Evolutionary conservation across 2,329 filamentous ascomycete genomes (phyloP), one percentile per base, ranked within the genome.

Genomic region (Neocucurbitaria cava): DNA sequence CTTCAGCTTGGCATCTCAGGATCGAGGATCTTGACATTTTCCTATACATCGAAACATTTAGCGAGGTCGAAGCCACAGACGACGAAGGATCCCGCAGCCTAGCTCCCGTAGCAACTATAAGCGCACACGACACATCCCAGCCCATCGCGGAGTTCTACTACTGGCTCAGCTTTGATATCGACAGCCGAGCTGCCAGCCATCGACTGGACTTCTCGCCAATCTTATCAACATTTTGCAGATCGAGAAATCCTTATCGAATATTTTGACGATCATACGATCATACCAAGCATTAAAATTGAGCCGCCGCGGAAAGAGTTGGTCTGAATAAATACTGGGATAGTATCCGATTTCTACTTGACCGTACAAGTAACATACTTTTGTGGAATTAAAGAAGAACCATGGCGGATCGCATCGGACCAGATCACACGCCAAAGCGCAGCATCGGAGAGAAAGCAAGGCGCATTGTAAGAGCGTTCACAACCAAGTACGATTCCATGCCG

Each of bases 381-480:
- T 23, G 20, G 10, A 11, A 31, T 10, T 39, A 18, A 21, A 31
- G 49, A 51, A 40, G 24, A 28, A 49, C 35, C 36, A 65, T 64
- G 62, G 56, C 71, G 45, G 79, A 83, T 66, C 74, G 66, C 45
- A 83, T 83, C 59, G 76, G 75, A 10, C 77, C 79, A 6, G 75
- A 79, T 46, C 70, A 69, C 7, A 61, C 62, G 15, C 77, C 72
- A 0, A 79, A 77, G 65, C 73, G 74, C 41, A 76, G 74, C 18
- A 76, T 78, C 56, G 71, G 71, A 35, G 76, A 80, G 20, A 77
- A 76, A 48, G 59, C 72, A 30, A 69, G 76, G 49, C 71, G 76
- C n/a, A 53, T 79, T 43, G 65, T 68, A 1, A 79, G 76, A 54
- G 77, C 79, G 3, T 79, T 82, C 56, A 83, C 81, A 0, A 83